A percentile compares a stretch with the other conserved stretches of the same genome.
Conservation (phyloP, 148 eudicot species). For the Cornus suecica region DNA sequence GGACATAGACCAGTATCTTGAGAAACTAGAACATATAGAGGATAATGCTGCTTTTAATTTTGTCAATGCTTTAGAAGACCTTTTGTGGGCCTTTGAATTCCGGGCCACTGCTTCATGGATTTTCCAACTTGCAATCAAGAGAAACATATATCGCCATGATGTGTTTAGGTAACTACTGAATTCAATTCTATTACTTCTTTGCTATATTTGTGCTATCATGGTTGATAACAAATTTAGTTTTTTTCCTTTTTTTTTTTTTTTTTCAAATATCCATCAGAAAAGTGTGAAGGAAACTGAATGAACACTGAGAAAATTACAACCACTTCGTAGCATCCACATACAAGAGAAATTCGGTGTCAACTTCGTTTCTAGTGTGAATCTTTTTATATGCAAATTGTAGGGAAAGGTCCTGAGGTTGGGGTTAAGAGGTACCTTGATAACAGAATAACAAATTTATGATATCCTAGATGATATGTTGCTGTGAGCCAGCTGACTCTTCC, state of each 20-base stretch:
- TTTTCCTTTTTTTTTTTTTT: too few relatives aligned
- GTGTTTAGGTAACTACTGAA: constrained; percentile 61
- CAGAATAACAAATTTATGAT: neutral
- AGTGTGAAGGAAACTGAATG: neutral
- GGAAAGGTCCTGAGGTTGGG: neutral
- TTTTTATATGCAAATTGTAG: neutral
- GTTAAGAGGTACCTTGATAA: neutral
- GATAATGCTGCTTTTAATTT: constrained; percentile 90
- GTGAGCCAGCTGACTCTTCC: neutral
- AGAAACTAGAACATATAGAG: constrained; percentile 61
- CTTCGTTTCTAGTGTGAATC: neutral
- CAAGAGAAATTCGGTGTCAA: neutral
- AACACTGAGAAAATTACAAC: neutral
- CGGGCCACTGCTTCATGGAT: constrained; percentile 96
- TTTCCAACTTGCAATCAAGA: constrained; percentile 83
- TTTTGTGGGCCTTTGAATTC: constrained; percentile 92
- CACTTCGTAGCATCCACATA: too few relatives aligned
- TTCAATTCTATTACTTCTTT: neutral
- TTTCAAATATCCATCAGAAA: neutral
- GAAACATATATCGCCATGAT: constrained; percentile 60
- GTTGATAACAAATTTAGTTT: neutral
- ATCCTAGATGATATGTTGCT: neutral
- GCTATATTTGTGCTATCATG: neutral
- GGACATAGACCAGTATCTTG: constrained; percentile 61
- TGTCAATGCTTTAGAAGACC: constrained; percentile 92